A percentile compares a stretch with the other conserved stretches of the same genome.
Evolutionary conservation across 1,139 yeast genomes (phyloP).

Genomic region (Magnusiomyces paraingens): DNA sequence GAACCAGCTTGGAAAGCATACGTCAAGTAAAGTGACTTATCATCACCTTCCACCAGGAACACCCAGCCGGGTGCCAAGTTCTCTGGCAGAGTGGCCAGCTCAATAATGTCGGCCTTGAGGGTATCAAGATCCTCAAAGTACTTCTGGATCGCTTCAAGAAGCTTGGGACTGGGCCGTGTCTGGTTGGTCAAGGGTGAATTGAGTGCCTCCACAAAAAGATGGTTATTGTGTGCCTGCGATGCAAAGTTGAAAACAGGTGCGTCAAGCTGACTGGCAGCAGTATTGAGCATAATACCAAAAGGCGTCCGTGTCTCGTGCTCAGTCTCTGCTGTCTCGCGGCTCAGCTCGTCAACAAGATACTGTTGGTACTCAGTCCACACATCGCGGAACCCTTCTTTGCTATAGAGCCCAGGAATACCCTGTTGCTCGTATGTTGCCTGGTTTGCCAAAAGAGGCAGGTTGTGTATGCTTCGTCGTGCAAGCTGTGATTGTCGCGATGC

Average conservation of each 20-base stretch:
- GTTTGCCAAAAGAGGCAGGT: constrained; percentile 32
- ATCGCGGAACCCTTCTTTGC: constrained; percentile 57
- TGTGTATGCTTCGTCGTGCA: not conserved
- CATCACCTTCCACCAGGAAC: constrained; percentile 68
- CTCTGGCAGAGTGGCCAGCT: constrained; percentile 43
- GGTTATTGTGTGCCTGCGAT: constrained; percentile 89
- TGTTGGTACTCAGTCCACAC: constrained; percentile 83
- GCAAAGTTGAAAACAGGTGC: constrained; percentile 80
- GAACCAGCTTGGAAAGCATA: constrained; percentile 80
- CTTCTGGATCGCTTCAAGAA: constrained; percentile 31
- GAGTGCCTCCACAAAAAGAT: constrained; percentile 73
- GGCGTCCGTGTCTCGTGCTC: constrained; percentile 74
- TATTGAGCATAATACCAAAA: constrained; percentile 64
- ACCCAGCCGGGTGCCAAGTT: constrained; percentile 80
- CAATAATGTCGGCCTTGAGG: constrained; percentile 48
- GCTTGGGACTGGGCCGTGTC: constrained; percentile 31
- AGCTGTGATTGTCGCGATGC: too few relatives aligned
- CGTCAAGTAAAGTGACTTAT: constrained; percentile 58
- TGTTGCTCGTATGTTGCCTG: constrained; percentile 36
- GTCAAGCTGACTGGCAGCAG: constrained; percentile 63
- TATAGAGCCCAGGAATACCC: constrained; percentile 70
- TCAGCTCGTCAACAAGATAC: constrained; percentile 58
- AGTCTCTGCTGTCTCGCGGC: constrained; percentile 62
- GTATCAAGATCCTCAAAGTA: constrained; percentile 44
- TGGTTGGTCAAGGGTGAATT: constrained; percentile 19